Percentiles rank a stretch among this genome's conserved stretches.
Evolutionary conservation across 2,329 filamentous ascomycete genomes (phyloP).

Genomic region (Trichoderma sp.): DNA sequence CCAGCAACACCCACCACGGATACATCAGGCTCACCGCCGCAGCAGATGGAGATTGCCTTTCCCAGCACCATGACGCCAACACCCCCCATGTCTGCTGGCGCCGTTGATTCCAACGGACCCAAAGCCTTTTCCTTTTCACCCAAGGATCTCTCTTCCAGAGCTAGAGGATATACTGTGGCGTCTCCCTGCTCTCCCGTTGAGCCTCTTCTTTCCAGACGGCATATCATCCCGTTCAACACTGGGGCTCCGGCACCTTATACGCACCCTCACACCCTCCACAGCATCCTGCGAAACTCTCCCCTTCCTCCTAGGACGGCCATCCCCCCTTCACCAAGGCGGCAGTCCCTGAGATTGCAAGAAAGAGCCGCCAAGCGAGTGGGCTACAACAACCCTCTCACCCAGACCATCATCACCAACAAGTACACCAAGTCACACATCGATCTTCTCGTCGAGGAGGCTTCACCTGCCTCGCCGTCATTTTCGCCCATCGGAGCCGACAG

Average conservation of each 20-base stretch:
- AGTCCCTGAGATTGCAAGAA: constrained; percentile 59
- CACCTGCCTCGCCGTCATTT: constrained; percentile 49
- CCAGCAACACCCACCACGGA: constrained; percentile 60
- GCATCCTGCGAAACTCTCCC: constrained; percentile 69
- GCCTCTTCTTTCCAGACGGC: constrained; percentile 29
- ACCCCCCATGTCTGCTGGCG: constrained; percentile 59
- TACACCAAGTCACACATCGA: constrained; percentile 68
- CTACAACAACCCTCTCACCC: constrained; percentile 65
- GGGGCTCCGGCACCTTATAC: constrained; percentile 56
- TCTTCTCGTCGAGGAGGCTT: constrained; percentile 61
- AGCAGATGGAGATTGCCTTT: constrained; percentile 51
- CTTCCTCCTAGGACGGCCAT: constrained; percentile 57
- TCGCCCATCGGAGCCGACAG: constrained; percentile 44
- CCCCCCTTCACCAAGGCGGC: constrained; percentile 58
- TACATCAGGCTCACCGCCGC: constrained; percentile 53
- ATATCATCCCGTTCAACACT: constrained; percentile 26
- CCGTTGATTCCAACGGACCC: constrained; percentile 49
- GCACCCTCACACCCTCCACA: constrained; percentile 62
- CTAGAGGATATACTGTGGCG: not conserved
- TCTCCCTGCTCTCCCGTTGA: constrained; percentile 30
- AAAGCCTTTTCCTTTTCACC: constrained; percentile 51
- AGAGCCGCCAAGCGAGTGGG: constrained; percentile 60
- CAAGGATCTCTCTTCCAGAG: constrained; percentile 36
- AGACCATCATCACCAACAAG: constrained; percentile 65
- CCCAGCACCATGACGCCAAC: constrained; percentile 64